Conservation (phyloP, 805 yeast genomes). For the Pichia phayaonensis region DNA sequence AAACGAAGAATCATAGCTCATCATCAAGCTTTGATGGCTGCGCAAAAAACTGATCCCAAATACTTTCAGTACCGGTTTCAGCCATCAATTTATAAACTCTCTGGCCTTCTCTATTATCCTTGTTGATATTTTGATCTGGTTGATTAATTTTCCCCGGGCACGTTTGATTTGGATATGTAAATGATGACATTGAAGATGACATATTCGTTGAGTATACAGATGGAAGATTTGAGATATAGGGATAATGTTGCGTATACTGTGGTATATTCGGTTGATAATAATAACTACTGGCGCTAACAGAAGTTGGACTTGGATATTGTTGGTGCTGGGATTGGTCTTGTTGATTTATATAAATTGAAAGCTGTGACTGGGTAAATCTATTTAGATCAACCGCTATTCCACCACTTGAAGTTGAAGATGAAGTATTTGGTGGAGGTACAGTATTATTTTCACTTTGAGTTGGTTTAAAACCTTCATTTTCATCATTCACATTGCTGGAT, state of each 20-base stretch:
- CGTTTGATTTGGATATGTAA: neutral
- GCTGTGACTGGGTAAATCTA: neutral
- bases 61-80: constrained; percentile 56
- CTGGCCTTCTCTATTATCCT: constrained; percentile 39
- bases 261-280: neutral
- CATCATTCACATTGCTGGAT: neutral
- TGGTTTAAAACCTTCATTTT: neutral
- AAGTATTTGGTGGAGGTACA: neutral
- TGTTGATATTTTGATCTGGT: neutral
- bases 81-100: constrained; percentile 52
- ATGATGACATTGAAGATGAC: neutral
- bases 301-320: neutral
- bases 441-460: neutral
- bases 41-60: constrained; percentile 60
- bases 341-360: neutral
- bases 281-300: neutral
- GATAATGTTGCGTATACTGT: neutral
- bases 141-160: neutral
- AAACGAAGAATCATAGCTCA: neutral
- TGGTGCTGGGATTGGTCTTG: neutral
- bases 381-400: neutral
- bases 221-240: neutral
- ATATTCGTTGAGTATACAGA: neutral
- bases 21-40: constrained; percentile 18
- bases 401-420: neutral